These are phyloP conservation scores for Berberis thunbergii DNA, from an alignment of 164 flowering plant genomes.

Conservation along the genomic window DNA sequence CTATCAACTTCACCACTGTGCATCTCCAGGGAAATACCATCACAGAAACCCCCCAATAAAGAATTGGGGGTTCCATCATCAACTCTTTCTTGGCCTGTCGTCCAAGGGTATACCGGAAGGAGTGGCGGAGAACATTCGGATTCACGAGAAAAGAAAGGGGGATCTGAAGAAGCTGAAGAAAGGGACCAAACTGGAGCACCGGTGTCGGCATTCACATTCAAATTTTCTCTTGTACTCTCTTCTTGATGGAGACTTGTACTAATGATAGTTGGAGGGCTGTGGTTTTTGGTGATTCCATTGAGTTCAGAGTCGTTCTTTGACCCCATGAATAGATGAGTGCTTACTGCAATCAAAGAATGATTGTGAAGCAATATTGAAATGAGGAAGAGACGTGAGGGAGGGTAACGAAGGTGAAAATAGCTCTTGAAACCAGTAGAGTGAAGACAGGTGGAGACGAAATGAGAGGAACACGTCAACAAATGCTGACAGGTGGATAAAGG, in stretches of 20 bases:
- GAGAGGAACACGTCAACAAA: conserved; percentile 6
- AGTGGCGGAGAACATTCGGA: neutral
- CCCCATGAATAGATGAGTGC: neutral
- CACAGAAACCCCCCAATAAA: conserved; percentile 7
- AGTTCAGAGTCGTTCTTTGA: neutral
- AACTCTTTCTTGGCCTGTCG: conserved; percentile 3
- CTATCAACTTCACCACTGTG: neutral
- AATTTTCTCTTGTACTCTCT: neutral
- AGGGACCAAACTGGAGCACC: neutral
- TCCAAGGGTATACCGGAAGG: conserved; percentile 1
- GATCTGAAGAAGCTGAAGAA: neutral
- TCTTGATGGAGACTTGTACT: neutral
- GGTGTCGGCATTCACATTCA: neutral
- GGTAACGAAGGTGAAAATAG: neutral
- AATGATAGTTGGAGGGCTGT: neutral
- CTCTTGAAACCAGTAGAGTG: neutral
- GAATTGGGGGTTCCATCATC: conserved; percentile 3
- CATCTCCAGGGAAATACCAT: neutral
- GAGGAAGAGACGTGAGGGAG: neutral
- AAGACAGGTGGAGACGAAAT: conserved; percentile 7
- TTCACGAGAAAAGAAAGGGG: neutral
- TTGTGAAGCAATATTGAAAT: neutral
- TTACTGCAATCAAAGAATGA: neutral
- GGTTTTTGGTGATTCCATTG: neutral
- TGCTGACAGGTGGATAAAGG: neutral